phyloP scores from a whole-genome alignment of 2,329 filamentous ascomycete species.

The Claviceps maximensis region DNA sequence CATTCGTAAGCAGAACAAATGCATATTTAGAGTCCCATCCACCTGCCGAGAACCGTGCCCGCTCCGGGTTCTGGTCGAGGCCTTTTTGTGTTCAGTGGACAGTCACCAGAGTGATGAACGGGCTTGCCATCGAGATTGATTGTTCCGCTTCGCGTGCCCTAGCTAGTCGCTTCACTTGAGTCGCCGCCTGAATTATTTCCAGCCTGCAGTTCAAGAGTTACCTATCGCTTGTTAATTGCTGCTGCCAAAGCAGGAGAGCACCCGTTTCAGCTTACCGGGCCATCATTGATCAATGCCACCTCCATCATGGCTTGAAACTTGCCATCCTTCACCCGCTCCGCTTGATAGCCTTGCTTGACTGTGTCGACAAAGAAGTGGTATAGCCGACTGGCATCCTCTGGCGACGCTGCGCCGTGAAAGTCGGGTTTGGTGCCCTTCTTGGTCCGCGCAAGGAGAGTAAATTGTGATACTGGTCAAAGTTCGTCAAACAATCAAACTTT shows the following conservation, averaged over 20 bases:
- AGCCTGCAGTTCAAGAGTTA: slow-evolving; percentile 12
- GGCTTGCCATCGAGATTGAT: not conserved
- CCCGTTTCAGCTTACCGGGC: slow-evolving; percentile 37
- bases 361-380: slow-evolving; percentile 76
- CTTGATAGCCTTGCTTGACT: slow-evolving; percentile 56
- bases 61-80: not conserved
- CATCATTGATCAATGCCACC: slow-evolving; percentile 81
- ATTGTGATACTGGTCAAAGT: slow-evolving; percentile 66
- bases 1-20: not conserved
- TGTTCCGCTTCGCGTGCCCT: not conserved
- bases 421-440: slow-evolving; percentile 93
- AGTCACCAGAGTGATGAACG: not conserved
- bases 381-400: slow-evolving; percentile 63
- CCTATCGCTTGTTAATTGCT: slow-evolving; percentile 7
- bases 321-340: slow-evolving; percentile 80
- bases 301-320: slow-evolving; percentile 99
- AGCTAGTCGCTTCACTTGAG: not conserved
- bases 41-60: not conserved
- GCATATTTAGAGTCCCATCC: not conserved
- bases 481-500: not conserved
- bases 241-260: not conserved
- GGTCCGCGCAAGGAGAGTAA: slow-evolving; percentile 83
- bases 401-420: slow-evolving; percentile 77
- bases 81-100: not conserved
- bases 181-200: slow-evolving; percentile 3